Evolutionary conservation across 2,329 filamentous ascomycete genomes (phyloP), one percentile per base, ranked within the genome.

Genomic region (Pestalotiopsis sp.): DNA sequence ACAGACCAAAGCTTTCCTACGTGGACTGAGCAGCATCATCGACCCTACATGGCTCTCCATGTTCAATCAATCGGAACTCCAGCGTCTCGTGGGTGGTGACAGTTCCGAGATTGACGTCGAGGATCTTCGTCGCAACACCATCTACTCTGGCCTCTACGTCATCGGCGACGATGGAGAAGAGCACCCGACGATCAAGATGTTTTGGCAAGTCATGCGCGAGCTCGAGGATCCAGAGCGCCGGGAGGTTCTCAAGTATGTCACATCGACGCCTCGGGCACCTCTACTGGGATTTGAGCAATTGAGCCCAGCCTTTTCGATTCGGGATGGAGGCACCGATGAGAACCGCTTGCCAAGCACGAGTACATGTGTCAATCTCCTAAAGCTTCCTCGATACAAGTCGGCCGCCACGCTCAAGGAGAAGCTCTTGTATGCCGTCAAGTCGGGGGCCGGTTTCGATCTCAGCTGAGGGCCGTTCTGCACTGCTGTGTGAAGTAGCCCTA

Each of bases 41-140:
- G 92, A 95, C 69, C 95, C 95, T 0, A 89, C 90, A 3, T 99
- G 96, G 96, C 87, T 99, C 4, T 94, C 92, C 75, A 98, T 99
- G 96, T 99, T 99, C 85, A 99, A 99, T 80, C 95, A 98, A 79
- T 90, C 90, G 3, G 96, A 99, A 79, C 87, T 99, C 4, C 96
- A 98, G 81, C 96, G 93, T 1, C 90, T 99, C 5, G 92, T 99
- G 17, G 93, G 94, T 66, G 96, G 96, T 58, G 94, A 97, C 74
- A 91, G 90, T 36, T 91, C 91, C 11, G 91, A 93, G 70, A 97
- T 99, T 69, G 92, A 98, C 75, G 87, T 99, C 45, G 89, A 92
- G 36, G 96, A 99, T 78, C 86, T 98, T 56, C 90, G 95, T 27
- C 85, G 85, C 67, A 93, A 98, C 80, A 98, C 96, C 0, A 81